These are phyloP conservation scores for Clathrus columnatus DNA, from an alignment of 768 basidiomycete species.

Conservation along the genomic window DNA sequence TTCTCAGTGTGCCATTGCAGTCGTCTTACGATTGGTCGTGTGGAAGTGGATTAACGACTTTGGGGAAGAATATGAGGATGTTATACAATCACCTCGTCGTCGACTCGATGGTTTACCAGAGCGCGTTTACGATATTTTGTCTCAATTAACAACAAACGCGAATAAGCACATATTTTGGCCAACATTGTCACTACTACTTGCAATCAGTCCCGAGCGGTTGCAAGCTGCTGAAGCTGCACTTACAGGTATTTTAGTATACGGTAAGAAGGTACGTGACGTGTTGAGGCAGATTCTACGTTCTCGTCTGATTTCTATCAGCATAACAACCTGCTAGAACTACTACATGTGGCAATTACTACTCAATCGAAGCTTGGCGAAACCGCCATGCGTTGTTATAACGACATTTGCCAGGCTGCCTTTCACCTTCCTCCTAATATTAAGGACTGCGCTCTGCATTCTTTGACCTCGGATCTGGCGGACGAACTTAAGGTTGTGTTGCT, in stretches of 20 bases:
- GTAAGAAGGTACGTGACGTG: constrained; percentile 6
- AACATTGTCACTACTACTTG: constrained; percentile 62
- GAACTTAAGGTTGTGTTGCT: constrained; percentile 59
- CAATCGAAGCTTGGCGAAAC: constrained; percentile 55
- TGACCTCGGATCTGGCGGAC: constrained; percentile 67
- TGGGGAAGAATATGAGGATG: constrained; percentile 70
- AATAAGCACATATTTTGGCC: constrained; percentile 64
- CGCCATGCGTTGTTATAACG: constrained; percentile 63
- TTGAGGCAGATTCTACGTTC: neutral
- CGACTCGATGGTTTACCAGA: constrained; percentile 75
- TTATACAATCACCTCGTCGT: constrained; percentile 49
- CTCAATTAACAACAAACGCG: constrained; percentile 33
- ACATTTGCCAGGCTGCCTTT: constrained; percentile 67
- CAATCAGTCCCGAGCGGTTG: constrained; percentile 68
- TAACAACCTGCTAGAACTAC: constrained; percentile 50
- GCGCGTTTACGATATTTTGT: constrained; percentile 75
- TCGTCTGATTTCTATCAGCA: constrained; percentile 23
- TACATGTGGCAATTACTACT: constrained; percentile 48
- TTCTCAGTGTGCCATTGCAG: constrained; percentile 61
- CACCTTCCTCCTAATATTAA: constrained; percentile 35
- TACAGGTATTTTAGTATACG: constrained; percentile 18
- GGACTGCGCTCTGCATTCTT: constrained; percentile 52
- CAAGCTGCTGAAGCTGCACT: constrained; percentile 21
- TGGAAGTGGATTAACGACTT: constrained; percentile 88
- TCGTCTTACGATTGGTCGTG: constrained; percentile 64